Conservation (phyloP, 306 rosid species). For the Castanea crenata region DNA sequence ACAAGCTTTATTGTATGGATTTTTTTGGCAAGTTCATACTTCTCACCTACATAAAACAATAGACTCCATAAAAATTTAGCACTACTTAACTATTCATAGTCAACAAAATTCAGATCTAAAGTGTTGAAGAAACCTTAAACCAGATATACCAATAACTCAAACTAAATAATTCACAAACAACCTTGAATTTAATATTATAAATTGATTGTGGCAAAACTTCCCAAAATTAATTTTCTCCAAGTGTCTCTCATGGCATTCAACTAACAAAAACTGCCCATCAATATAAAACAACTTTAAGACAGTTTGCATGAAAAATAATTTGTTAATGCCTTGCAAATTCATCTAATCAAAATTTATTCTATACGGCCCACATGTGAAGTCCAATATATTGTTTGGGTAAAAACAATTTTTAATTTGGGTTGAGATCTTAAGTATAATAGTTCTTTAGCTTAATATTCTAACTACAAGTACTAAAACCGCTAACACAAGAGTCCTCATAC, state of each 20-base stretch:
- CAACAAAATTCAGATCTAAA: no score
- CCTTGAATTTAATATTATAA: neutral
- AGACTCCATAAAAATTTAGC: neutral
- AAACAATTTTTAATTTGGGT: no score
- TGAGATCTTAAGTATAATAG: no score
- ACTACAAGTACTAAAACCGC: no score
- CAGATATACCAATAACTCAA: neutral
- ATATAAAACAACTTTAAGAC: neutral
- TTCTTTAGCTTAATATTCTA: no score
- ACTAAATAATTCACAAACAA: neutral
- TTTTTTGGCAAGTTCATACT: conserved; percentile 82
- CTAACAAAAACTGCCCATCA: neutral
- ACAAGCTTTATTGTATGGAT: conserved; percentile 69
- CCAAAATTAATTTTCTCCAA: neutral
- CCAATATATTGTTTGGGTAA: no score
- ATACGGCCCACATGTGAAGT: no score
- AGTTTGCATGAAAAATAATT: no score
- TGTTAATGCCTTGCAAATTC: no score
- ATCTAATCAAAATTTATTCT: no score
- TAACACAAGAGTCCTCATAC: no score
- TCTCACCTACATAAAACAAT: conserved; percentile 60
- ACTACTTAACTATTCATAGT: neutral
- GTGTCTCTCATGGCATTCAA: neutral
- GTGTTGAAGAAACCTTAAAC: no score
- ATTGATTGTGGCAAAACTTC: neutral